Evolutionary conservation across 1,284 basidiomycete species (phyloP), one percentile per base, ranked within the genome.

Genomic region (Cerrena zonata): DNA sequence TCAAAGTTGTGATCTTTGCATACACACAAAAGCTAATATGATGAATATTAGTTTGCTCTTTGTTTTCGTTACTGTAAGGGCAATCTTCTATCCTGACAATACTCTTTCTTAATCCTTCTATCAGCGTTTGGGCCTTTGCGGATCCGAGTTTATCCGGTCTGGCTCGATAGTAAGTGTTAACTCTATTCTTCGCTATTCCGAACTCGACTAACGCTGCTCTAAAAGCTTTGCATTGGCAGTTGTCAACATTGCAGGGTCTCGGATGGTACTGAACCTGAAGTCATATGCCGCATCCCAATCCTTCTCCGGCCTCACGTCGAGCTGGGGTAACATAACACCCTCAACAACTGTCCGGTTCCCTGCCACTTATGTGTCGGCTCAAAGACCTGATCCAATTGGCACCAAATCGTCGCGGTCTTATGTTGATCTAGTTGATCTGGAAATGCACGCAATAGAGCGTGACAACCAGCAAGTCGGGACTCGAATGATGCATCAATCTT

Each of bases 201-300:
- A n/a, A n/a, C n/a, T n/a, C n/a, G n/a, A n/a, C n/a, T n/a, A n/a
- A n/a, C n/a, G n/a, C n/a, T n/a, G n/a, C n/a, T n/a, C n/a, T n/a
- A n/a, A n/a, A 45, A 67, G 65, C 50, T 65, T 65, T 51, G 60
- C 64, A 7, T 55, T 67, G 26, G 64, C 65, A 2, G 60, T 65
- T 56, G 63, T 66, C 41, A 66, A 66, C 55, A 50, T 65, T 43
- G 61, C 62, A 19, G 60, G 61, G 1, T 60, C 63, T 1, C 56
- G 63, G 18, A 60, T 66, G 30, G 56, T 65, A 21, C 55, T 66
- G 24, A 66, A 66, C 48, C 59, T 66, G 26, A 65, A 65, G 48
- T 49, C 58, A 1, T 66, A 58, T 53, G 56, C 60, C 15, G 61
- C 58, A 25, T 2, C 56, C 58, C 18, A 56, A 54, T 21, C 39